Conservation (phyloP, 2,329 filamentous ascomycete genomes). For the Neopestalotiopsis sp. region DNA sequence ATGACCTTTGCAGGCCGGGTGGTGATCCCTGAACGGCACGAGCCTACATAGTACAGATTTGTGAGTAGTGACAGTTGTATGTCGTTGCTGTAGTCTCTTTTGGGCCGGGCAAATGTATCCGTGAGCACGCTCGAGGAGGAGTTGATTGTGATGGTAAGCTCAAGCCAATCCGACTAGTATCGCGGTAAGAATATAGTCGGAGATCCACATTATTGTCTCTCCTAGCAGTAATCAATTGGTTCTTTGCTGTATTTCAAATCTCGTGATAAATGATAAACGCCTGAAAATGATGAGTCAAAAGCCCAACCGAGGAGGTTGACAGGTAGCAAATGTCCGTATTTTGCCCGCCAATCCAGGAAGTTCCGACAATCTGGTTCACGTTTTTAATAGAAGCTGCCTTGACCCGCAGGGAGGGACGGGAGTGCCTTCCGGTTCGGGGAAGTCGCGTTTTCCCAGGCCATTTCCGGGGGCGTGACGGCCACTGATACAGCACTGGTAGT, state of each 20-base stretch:
- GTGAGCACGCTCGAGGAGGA: too few relatives aligned
- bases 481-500: neutral
- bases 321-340: neutral
- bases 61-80: neutral
- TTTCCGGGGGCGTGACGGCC: neutral
- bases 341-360: constrained; percentile 20
- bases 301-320: neutral
- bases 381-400: constrained; percentile 31
- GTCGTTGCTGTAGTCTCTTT: neutral
- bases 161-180: too few relatives aligned
- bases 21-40: neutral
- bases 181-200: too few relatives aligned
- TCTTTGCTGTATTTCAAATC: too few relatives aligned
- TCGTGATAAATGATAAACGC: too few relatives aligned
- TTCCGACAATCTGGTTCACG: constrained; percentile 37
- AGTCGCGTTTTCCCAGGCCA: neutral
- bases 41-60: neutral
- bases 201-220: too few relatives aligned
- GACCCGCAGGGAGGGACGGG: constrained; percentile 18
- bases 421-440: constrained; percentile 16
- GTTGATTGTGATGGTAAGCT: too few relatives aligned
- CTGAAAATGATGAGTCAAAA: neutral
- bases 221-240: too few relatives aligned
- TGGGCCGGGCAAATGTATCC: neutral
- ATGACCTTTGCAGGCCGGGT: neutral